phyloP scores from a whole-genome alignment of 805 yeast genomes.

The Metschnikowia koreensis region DNA sequence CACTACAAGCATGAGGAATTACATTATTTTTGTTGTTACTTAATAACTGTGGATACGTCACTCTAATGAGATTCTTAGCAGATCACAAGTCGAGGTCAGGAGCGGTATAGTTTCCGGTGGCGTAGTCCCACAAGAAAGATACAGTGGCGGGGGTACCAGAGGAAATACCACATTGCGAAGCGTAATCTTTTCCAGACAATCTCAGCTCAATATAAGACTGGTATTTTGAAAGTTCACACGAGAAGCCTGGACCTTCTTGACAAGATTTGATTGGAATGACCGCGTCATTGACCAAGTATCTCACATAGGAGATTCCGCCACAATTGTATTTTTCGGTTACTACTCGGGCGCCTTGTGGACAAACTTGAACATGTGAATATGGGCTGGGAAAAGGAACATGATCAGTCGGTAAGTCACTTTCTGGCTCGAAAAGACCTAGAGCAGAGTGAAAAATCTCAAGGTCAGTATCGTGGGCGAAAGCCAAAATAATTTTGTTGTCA shows the following conservation, averaged over 20 bases:
- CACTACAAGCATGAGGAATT: too few relatives aligned
- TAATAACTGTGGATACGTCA: neutral
- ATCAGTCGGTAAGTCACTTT: slow-evolving; percentile 21
- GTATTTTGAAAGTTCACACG: slow-evolving; percentile 37
- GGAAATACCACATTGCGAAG: slow-evolving; percentile 25
- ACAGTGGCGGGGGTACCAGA: slow-evolving; percentile 24
- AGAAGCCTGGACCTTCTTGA: slow-evolving; percentile 40
- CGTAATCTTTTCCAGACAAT: slow-evolving; percentile 24
- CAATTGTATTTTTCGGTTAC: slow-evolving; percentile 36
- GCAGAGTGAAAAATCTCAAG: slow-evolving; percentile 60
- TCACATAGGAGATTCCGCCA: slow-evolving; percentile 29
- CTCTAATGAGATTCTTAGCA: neutral
- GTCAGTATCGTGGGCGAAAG: slow-evolving; percentile 73
- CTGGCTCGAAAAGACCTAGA: slow-evolving; percentile 50
- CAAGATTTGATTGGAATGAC: slow-evolving; percentile 36
- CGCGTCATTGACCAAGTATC: slow-evolving; percentile 40
- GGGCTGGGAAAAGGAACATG: slow-evolving; percentile 45
- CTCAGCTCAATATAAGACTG: slow-evolving; percentile 27
- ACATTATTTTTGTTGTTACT: too few relatives aligned
- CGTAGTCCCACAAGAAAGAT: slow-evolving; percentile 43
- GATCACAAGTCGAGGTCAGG: slow-evolving; percentile 15
- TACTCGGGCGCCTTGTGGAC: slow-evolving; percentile 41
- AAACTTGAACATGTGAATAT: slow-evolving; percentile 39
- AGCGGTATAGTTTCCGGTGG: slow-evolving; percentile 21
- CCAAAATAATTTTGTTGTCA: slow-evolving; percentile 56